Conservation (phyloP, 208 protist species). For the Wallacemonas sp. region DNA sequence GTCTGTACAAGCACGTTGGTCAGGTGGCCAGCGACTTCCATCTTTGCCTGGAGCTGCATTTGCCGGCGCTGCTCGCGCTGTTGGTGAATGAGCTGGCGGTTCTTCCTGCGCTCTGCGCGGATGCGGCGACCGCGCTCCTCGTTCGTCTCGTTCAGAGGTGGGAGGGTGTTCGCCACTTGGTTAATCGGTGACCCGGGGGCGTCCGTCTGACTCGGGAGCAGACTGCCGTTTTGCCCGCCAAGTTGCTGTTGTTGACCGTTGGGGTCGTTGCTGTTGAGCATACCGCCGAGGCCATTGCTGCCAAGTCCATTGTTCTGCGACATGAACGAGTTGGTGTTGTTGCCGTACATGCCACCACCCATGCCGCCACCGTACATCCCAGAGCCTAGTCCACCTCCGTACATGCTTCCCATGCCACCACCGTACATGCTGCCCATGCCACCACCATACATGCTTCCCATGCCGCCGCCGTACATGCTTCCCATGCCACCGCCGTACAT, state of each 20-base stretch:
- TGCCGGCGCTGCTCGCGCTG: slow-evolving; percentile 70
- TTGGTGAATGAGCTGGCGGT: slow-evolving; percentile 64
- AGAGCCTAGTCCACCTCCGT: slow-evolving; percentile 21
- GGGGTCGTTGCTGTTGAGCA: not conserved
- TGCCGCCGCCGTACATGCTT: slow-evolving; percentile 8
- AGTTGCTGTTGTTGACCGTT: slow-evolving; percentile 22
- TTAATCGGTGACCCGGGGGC: slow-evolving; percentile 43
- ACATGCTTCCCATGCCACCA: slow-evolving; percentile 23
- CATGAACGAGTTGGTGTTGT: slow-evolving; percentile 20
- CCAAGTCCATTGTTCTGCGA: slow-evolving; percentile 20
- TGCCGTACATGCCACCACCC: slow-evolving; percentile 30
- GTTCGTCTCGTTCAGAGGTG: slow-evolving; percentile 59
- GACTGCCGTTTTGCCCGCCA: slow-evolving; percentile 2
- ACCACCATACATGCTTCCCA: not conserved
- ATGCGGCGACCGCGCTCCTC: slow-evolving; percentile 57
- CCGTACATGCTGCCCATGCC: slow-evolving; percentile 26
- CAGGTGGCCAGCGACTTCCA: slow-evolving; percentile 75
- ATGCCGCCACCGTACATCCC: slow-evolving; percentile 46
- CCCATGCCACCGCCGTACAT: slow-evolving; percentile 34
- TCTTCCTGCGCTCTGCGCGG: slow-evolving; percentile 56
- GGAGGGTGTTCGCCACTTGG: slow-evolving; percentile 26
- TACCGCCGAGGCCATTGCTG: slow-evolving; percentile 22
- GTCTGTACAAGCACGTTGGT: slow-evolving; percentile 81
- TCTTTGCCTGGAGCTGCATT: slow-evolving; percentile 66
- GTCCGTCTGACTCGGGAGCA: slow-evolving; percentile 5